Percentiles rank a stretch among this genome's conserved stretches.
Evolutionary conservation across 2,329 filamentous ascomycete genomes (phyloP).

Genomic region (Aspergillus viridinutans): DNA sequence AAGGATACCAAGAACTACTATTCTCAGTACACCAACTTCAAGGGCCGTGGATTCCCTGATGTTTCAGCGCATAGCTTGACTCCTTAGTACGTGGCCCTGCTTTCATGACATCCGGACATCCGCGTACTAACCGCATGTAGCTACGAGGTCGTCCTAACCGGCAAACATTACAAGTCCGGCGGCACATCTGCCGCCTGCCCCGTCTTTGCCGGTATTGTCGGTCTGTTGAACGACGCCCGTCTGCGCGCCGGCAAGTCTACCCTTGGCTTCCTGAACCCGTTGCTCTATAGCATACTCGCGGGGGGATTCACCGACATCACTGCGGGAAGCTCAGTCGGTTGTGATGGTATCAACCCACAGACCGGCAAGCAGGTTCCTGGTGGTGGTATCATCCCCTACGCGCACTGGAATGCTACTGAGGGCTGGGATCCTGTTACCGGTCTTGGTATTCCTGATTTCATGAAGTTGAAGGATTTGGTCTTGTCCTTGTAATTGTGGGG

Average conservation of each 20-base stretch:
- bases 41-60: conserved; percentile 53
- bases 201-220: conserved; percentile 53
- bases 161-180: conserved; percentile 9
- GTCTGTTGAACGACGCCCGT: conserved; percentile 57
- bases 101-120: conserved; percentile 9
- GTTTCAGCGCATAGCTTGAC: conserved; percentile 55
- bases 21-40: conserved; percentile 47
- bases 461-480: conserved; percentile 19
- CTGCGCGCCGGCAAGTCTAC: conserved; percentile 47
- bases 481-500: conserved; percentile 8
- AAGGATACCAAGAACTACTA: conserved; percentile 34
- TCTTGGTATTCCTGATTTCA: conserved; percentile 29
- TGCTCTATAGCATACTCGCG: conserved; percentile 49
- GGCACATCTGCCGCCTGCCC: conserved; percentile 48
- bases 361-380: conserved; percentile 14
- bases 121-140: conserved; percentile 2
- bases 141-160: conserved; percentile 13
- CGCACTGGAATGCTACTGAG: conserved; percentile 27
- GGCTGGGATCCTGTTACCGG: conserved; percentile 44
- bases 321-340: conserved; percentile 31
- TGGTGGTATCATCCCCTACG: conserved; percentile 20
- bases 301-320: conserved; percentile 48
- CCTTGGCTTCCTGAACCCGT: conserved; percentile 56
- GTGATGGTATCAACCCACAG: conserved; percentile 31
- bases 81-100: conserved; percentile 42